phyloP scores from a whole-genome alignment of 164 flowering plant species.

The Vitis amurensis region DNA sequence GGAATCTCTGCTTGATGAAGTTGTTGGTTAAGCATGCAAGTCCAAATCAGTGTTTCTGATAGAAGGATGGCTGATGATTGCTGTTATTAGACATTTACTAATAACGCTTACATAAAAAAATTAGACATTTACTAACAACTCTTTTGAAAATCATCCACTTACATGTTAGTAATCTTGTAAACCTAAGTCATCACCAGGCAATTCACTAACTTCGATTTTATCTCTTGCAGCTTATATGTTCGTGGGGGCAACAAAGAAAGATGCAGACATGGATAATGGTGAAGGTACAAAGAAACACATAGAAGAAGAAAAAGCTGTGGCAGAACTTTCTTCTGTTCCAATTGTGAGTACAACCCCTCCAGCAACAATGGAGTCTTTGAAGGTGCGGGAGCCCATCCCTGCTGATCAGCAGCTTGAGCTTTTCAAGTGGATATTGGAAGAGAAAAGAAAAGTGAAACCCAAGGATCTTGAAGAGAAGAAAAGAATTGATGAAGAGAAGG shows the following conservation, averaged over 20 bases:
- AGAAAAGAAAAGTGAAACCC: constrained; percentile 76
- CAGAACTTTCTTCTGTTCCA: constrained; percentile 29
- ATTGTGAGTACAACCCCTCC: constrained; percentile 14
- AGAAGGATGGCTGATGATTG: too few species aligned
- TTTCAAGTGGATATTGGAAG: constrained; percentile 85
- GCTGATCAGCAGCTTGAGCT: constrained; percentile 70
- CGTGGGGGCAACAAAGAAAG: constrained; percentile 43
- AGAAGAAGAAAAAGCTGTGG: constrained; percentile 22
- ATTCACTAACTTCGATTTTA: constrained; percentile 2
- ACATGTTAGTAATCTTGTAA: too few species aligned
- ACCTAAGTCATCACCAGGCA: neutral
- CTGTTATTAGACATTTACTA: too few species aligned
- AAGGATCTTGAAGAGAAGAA: constrained; percentile 66
- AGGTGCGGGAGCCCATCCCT: constrained; percentile 52
- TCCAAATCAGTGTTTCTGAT: too few species aligned
- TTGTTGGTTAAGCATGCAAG: too few species aligned
- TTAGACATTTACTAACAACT: too few species aligned
- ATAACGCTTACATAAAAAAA: too few species aligned
- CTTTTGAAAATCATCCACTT: too few species aligned
- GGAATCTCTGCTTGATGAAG: too few species aligned
- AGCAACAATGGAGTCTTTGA: constrained; percentile 23
- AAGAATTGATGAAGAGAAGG: constrained; percentile 82
- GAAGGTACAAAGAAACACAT: constrained; percentile 17
- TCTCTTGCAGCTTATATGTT: constrained; percentile 41
- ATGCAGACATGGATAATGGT: constrained; percentile 17